Evolutionary conservation across 2,329 filamentous ascomycete genomes (phyloP), one percentile per base, ranked within the genome.

Genomic region (Cryphonectria carpinicola): DNA sequence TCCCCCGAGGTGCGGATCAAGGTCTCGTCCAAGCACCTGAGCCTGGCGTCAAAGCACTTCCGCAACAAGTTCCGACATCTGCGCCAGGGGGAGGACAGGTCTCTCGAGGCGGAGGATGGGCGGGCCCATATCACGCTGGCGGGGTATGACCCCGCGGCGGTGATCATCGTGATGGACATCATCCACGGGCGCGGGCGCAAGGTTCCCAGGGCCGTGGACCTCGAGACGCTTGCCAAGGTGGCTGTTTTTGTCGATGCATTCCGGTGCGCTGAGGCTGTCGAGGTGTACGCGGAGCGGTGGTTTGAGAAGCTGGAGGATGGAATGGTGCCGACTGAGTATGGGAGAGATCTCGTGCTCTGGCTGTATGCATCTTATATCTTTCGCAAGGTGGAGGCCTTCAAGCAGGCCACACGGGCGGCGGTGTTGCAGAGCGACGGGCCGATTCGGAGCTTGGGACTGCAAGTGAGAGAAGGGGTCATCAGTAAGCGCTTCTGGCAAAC

Each of bases 141-240:
- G 4, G 76, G 76, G 22, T 78, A 79, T 68, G 80, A 85, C 67
- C 73, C 77, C 4, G 76, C 81, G 8, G 82, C 83, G 0, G 77
- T 85, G 5, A 75, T 80, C 11, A 80, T 82, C 25, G 68, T 86
- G 0, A 75, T 86, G 64, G 80, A 84, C 70, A 81, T 84, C n/a
- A 76, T 87, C 13, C 85, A 87, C 75, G 78, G 81, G 65, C 79
- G 80, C 4, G 79, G 78, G 19, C 72, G 77, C n/a, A 78, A 81
- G 58, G 79, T 86, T 19, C 83, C 83, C 0, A 76, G 75, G 54
- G 64, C 71, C 0, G 71, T 85, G 0, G 76, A 74, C 46, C 75
- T 85, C 6, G 80, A 84, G n/a, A 76, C 79, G 13, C 77, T 87
- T 14, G 79, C 80, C n/a, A 81, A 83, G 69, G 76, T 86, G 6